These are phyloP conservation scores for Neoboletus magnificus DNA, from an alignment of 768 basidiomycete genomes.

Conservation along the genomic window DNA sequence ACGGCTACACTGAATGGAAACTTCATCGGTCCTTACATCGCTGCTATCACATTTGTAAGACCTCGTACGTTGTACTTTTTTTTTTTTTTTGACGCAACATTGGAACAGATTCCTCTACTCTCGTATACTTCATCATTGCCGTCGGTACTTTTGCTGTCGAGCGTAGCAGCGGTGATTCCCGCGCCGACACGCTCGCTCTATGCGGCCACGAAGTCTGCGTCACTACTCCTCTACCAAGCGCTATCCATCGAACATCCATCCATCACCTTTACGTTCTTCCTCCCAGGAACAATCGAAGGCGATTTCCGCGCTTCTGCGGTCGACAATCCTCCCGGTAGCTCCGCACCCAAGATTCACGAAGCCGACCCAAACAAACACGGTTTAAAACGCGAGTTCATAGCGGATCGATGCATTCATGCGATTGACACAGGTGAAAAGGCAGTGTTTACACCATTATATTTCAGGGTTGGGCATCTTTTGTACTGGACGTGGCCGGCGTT, in stretches of 20 bases:
- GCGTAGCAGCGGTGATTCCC: constrained; percentile 74
- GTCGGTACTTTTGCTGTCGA: constrained; percentile 75
- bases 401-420: constrained; percentile 54
- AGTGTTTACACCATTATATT: constrained; percentile 55
- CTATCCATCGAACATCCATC: constrained; percentile 77
- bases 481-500: constrained; percentile 65
- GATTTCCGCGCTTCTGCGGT: constrained; percentile 79
- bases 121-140: constrained; percentile 60
- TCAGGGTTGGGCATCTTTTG: constrained; percentile 47
- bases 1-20: constrained; percentile 58
- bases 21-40: constrained; percentile 64
- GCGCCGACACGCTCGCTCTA: constrained; percentile 86
- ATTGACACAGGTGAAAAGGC: constrained; percentile 55
- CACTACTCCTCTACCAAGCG: constrained; percentile 71
- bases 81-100: background rate
- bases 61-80: background rate
- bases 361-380: constrained; percentile 55
- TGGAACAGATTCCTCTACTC: constrained; percentile 70
- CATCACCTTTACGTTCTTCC: constrained; percentile 57
- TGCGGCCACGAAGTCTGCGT: constrained; percentile 77
- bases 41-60: constrained; percentile 70
- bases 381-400: constrained; percentile 59
- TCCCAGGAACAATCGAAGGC: constrained; percentile 74
- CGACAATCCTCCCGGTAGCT: constrained; percentile 40
- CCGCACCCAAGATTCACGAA: constrained; percentile 37